Evolutionary conservation across 768 basidiomycete species (phyloP), one percentile per base, ranked within the genome.

Genomic region (Phylloporus rhodoxanthus): DNA sequence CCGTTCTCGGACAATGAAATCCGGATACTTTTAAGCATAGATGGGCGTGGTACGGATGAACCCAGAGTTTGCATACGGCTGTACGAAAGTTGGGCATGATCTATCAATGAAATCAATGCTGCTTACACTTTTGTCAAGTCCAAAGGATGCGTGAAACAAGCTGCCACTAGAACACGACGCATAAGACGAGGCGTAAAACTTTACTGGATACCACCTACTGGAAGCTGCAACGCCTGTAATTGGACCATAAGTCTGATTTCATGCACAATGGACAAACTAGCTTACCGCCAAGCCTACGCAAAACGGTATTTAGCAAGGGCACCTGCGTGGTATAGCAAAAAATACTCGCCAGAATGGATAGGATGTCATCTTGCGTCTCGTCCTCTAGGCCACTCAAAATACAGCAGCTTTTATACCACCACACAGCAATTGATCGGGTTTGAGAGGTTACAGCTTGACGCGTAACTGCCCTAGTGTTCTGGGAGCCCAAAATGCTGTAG

Each of bases 71-170:
- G 91, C 79, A 94, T 87, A 55, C 89, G 86, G 52, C 87, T 88
- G 46, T 47, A 26, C 25, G 51, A 25, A 54, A 7, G 34, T 55
- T 34, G 45, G 39, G 25, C 43, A 47, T 42, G 42, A 33, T 23
- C 19, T 39, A 19, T 28, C 37, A 23, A 44, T 9, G 28, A 40
- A 42, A 33, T 8, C 8, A 28, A 40, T 43, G 25, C 1, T 13
- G 71, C 81, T 52, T 51, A 87, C 83, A 91, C 86, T 82, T 91
- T 94, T 28, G 87, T 85, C 46, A 91, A 72, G 68, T 91, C 89
- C 48, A 91, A 66, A 33, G 89, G 89, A 70, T 91, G 89, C 0
- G 88, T 91, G 61, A 79, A 84, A 47, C 76, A 80, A 25, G 88
- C 84, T 34, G 89, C 88, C 80, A 90, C 87, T 87, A 52, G 40